phyloP scores from a whole-genome alignment of 768 basidiomycete genomes.

The Sistotremastrum niveocremeum region DNA sequence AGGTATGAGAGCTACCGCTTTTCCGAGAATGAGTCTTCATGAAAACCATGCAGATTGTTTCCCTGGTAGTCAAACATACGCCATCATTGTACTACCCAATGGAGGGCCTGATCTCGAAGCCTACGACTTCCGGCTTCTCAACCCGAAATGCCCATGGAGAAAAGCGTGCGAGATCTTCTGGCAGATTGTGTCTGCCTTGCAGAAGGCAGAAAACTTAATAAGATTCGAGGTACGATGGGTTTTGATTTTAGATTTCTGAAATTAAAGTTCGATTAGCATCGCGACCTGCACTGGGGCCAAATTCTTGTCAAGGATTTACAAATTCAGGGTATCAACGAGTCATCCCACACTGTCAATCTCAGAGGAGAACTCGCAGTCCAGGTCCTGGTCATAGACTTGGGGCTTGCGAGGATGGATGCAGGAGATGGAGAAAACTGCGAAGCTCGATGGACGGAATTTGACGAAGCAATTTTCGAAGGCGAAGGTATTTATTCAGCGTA shows the following conservation, averaged over 20 bases:
- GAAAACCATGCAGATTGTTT: constrained; percentile 45
- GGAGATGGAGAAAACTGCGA: constrained; percentile 31
- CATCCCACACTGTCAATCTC: constrained; percentile 10
- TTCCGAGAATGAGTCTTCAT: constrained; percentile 1
- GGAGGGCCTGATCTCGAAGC: constrained; percentile 86
- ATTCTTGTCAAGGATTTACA: constrained; percentile 57
- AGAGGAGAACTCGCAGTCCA: constrained; percentile 68
- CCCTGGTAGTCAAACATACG: constrained; percentile 65
- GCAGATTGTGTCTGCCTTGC: constrained; percentile 72
- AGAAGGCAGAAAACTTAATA: constrained; percentile 64
- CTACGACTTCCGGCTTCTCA: constrained; percentile 44
- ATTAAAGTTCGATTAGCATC: constrained; percentile 46
- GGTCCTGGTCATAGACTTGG: constrained; percentile 88
- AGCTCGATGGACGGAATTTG: constrained; percentile 67
- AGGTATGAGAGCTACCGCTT: constrained; percentile 30
- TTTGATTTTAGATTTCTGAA: neutral
- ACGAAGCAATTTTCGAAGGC: constrained; percentile 84
- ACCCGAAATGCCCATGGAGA: constrained; percentile 55
- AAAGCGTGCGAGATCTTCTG: constrained; percentile 85
- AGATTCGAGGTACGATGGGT: constrained; percentile 66
- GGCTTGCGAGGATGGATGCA: constrained; percentile 74
- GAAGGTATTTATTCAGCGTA: constrained; percentile 37
- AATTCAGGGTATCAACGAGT: neutral
- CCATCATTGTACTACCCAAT: constrained; percentile 80
- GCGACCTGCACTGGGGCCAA: constrained; percentile 98